Conservation (phyloP, 345 rosid species). For the Durio zibethinus region DNA sequence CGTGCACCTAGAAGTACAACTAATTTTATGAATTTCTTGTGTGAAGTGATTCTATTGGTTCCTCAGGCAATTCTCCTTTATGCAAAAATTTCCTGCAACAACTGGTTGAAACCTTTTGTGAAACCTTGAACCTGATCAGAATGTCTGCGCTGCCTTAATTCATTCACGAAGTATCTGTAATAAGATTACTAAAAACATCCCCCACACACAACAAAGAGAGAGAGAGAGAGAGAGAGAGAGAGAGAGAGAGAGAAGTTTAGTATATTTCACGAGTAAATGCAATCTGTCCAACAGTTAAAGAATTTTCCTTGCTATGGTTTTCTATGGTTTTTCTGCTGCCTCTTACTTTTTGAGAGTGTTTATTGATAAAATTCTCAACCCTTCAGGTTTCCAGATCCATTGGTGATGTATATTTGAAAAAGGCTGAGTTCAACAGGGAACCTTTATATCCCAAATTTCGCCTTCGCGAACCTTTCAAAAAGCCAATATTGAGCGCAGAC, state of each 20-base stretch:
- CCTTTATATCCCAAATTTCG: slow-evolving; percentile 66
- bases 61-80: background rate
- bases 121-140: background rate
- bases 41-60: background rate
- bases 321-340: slow-evolving; percentile 5
- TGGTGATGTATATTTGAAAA: slow-evolving; percentile 80
- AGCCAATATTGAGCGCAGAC: slow-evolving; percentile 68
- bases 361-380: slow-evolving; percentile 9
- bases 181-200: background rate
- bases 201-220: background rate
- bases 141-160: background rate
- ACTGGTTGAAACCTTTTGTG: background rate
- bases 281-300: background rate
- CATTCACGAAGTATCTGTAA: background rate
- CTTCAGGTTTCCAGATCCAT: slow-evolving; percentile 76
- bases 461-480: slow-evolving; percentile 61
- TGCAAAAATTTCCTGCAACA: background rate
- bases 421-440: slow-evolving; percentile 79
- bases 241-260: background rate
- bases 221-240: background rate
- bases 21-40: background rate
- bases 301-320: background rate
- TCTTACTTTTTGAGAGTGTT: slow-evolving; percentile 10
- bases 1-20: background rate
- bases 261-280: background rate